These are phyloP conservation scores for Allium fistulosum DNA, from an alignment of 106 monocot species.

Conservation along the genomic window DNA sequence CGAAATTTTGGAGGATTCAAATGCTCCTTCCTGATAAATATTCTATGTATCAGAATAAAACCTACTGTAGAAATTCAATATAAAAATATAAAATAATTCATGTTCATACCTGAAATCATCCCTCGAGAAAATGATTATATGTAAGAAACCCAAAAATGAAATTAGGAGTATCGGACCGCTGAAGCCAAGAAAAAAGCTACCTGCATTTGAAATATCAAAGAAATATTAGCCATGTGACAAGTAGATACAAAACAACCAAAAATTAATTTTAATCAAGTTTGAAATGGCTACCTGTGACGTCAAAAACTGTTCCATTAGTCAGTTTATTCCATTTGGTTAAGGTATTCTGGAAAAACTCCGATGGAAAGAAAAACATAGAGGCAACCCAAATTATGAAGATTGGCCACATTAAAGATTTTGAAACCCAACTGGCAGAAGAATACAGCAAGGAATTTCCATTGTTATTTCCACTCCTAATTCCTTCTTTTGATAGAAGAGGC, in stretches of 20 bases:
- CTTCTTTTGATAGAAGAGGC: conserved; percentile 23
- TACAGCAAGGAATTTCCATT: conserved; percentile 10
- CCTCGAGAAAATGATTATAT: conserved; percentile 40
- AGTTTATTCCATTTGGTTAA: background rate
- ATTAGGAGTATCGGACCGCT: conserved; percentile 58
- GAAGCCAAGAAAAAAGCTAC: conserved; percentile 52
- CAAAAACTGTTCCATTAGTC: conserved; percentile 31
- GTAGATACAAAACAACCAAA: background rate
- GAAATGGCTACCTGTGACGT: conserved; percentile 34
- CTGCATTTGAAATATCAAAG: conserved; percentile 24
- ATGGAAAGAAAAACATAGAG: conserved; percentile 36
- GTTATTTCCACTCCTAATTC: background rate
- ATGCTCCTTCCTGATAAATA: conserved; percentile 37
- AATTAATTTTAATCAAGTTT: background rate
- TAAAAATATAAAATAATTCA: background rate
- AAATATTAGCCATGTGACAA: background rate
- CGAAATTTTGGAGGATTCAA: conserved; percentile 38
- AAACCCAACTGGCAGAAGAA: conserved; percentile 19
- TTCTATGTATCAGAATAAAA: background rate
- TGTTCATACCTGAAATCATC: conserved; percentile 31
- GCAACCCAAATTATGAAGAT: conserved; percentile 44
- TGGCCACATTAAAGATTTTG: conserved; percentile 61
- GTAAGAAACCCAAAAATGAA: conserved; percentile 53
- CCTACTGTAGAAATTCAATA: background rate
- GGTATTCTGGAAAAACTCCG: conserved; percentile 9